Evolutionary conservation across 305 asterid genomes (phyloP).

Genomic region (Plantago lanceolata): DNA sequence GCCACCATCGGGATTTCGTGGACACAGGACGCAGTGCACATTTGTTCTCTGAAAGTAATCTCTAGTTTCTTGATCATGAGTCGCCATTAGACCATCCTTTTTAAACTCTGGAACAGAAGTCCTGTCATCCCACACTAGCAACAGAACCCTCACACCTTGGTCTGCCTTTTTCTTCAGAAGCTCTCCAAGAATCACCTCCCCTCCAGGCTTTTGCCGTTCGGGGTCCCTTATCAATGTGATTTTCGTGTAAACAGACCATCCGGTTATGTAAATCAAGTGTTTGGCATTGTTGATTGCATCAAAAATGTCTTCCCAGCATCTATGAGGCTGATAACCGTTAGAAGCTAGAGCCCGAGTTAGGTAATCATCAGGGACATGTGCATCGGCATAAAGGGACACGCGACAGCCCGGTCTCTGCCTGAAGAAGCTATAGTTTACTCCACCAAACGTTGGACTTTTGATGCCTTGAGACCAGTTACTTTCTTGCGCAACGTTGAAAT

Average conservation of each 20-base stretch:
- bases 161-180: too few species aligned
- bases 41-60: constrained; percentile 49
- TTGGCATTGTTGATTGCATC: too few species aligned
- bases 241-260: too few species aligned
- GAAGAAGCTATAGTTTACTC: constrained; percentile 61
- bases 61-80: constrained; percentile 67
- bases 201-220: too few species aligned
- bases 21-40: constrained; percentile 66
- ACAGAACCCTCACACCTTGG: too few species aligned
- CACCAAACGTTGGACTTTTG: constrained; percentile 36
- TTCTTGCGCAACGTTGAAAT: constrained; percentile 39
- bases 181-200: too few species aligned
- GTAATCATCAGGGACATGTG: constrained; percentile 48
- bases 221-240: too few species aligned
- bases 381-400: constrained; percentile 64
- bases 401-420: constrained; percentile 57
- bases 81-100: constrained; percentile 73
- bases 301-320: too few species aligned
- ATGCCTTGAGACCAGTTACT: constrained; percentile 68
- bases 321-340: too few species aligned
- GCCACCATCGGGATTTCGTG: constrained; percentile 60
- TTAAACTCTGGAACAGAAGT: constrained; percentile 32
- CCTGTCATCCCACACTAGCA: too few species aligned
- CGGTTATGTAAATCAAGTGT: too few species aligned
- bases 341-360: constrained; percentile 31